Conservation (phyloP, 108 stramenopile genomes). For the Epithemia pelagica region DNA sequence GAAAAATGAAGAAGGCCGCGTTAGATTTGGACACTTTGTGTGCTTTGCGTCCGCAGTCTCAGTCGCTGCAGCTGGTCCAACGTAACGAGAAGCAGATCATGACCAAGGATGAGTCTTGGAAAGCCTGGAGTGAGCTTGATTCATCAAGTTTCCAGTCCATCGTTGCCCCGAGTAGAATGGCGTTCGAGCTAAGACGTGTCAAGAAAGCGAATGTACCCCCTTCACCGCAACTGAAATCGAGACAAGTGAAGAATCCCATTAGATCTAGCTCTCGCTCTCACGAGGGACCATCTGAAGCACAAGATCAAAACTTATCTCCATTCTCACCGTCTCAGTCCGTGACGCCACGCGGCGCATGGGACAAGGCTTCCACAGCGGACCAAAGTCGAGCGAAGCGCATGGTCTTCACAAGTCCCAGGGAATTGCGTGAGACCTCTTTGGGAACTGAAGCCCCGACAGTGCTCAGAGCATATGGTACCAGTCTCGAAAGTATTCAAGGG, state of each 20-base stretch:
- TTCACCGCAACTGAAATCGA: no score
- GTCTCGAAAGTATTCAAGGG: constrained; percentile 8
- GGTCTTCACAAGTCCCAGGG: constrained; percentile 2
- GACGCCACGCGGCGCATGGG: constrained; percentile 25
- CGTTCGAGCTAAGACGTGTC: not conserved
- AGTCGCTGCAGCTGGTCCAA: no score
- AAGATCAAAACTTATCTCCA: no score
- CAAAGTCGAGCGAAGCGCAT: constrained; percentile 10
- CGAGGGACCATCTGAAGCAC: no score
- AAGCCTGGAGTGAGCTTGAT: not conserved
- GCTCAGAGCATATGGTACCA: not conserved
- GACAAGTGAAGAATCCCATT: no score
- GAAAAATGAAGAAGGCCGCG: not conserved
- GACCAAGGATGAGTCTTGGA: no score
- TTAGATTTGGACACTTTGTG: constrained; percentile 6
- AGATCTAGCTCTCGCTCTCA: no score
- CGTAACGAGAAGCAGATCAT: no score
- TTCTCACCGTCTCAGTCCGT: constrained; percentile 25
- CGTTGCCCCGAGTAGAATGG: not conserved
- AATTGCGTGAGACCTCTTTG: not conserved
- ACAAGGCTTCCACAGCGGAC: constrained; percentile 24
- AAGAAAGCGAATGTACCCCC: not conserved
- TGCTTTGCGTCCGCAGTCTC: no score
- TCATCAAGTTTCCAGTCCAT: not conserved
- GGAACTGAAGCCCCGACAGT: not conserved